These are phyloP conservation scores for Sarocladiaceae sp. DNA, from an alignment of 2,329 filamentous ascomycete species.

Conservation along the genomic window DNA sequence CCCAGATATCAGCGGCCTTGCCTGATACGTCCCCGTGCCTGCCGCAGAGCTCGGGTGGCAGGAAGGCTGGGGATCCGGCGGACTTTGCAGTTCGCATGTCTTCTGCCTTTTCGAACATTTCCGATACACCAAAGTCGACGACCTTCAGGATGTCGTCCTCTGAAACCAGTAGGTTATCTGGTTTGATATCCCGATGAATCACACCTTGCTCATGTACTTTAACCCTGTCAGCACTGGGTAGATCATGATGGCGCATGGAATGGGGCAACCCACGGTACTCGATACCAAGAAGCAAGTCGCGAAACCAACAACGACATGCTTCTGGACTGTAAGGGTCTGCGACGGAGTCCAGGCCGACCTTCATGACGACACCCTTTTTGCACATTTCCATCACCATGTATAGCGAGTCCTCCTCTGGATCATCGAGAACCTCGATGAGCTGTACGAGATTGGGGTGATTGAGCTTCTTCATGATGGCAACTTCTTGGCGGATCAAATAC, in stretches of 20 bases:
- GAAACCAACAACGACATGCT: conserved; percentile 83
- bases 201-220: conserved; percentile 88
- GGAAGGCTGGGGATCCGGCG: conserved; percentile 88
- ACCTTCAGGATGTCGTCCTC: conserved; percentile 92
- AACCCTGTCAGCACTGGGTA: conserved; percentile 11
- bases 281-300: conserved; percentile 88
- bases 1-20: conserved; percentile 92
- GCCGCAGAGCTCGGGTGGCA: conserved; percentile 86
- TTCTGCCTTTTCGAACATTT: conserved; percentile 85
- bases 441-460: conserved; percentile 92
- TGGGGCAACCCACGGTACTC: conserved; percentile 65
- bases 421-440: conserved; percentile 89
- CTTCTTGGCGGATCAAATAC: conserved; percentile 87
- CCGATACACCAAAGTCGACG: conserved; percentile 97
- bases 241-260: background rate
- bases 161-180: conserved; percentile 88
- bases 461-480: conserved; percentile 98
- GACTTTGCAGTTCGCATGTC: conserved; percentile 91
- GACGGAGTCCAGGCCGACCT: conserved; percentile 77
- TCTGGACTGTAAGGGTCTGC: conserved; percentile 80
- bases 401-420: conserved; percentile 88
- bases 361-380: conserved; percentile 96
- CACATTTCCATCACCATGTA: conserved; percentile 99
- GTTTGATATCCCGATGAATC: conserved; percentile 95
- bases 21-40: conserved; percentile 85